These are phyloP conservation scores for Blastobotrys capitulatus DNA, from an alignment of 1,139 yeast species.

Conservation along the genomic window DNA sequence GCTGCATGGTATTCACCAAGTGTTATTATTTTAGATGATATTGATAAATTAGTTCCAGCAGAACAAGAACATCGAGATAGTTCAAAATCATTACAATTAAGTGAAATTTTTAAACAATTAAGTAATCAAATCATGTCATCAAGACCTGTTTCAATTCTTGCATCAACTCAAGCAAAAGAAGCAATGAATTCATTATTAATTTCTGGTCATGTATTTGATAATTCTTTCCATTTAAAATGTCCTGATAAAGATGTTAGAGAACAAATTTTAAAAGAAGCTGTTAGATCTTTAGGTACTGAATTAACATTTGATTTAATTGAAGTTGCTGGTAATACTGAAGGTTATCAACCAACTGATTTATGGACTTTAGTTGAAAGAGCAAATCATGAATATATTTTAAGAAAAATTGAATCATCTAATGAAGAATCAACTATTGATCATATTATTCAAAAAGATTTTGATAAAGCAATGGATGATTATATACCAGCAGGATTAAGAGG, in stretches of 20 bases:
- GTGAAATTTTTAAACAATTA: constrained; percentile 42
- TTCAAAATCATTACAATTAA: constrained; percentile 51
- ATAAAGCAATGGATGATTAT: constrained; percentile 57
- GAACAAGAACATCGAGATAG: constrained; percentile 68
- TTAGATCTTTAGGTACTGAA: constrained; percentile 33
- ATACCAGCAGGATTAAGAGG: constrained; percentile 83
- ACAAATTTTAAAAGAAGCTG: constrained; percentile 45
- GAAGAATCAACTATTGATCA: neutral
- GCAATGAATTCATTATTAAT: constrained; percentile 56
- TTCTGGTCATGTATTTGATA: constrained; percentile 67
- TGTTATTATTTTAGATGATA: constrained; percentile 67
- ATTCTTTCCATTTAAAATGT: constrained; percentile 53
- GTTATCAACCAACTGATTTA: constrained; percentile 80
- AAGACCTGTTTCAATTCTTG: constrained; percentile 49
- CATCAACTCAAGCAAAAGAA: constrained; percentile 61
- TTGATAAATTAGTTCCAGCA: constrained; percentile 71
- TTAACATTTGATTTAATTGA: constrained; percentile 56
- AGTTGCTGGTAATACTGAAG: constrained; percentile 75
- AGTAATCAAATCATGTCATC: constrained; percentile 37
- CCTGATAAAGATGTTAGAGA: constrained; percentile 65
- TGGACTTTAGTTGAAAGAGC: constrained; percentile 69
- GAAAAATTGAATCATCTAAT: constrained; percentile 15
- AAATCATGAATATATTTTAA: constrained; percentile 44
- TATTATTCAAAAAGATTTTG: constrained; percentile 38
- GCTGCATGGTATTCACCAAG: constrained; percentile 82